Evolutionary conservation across 345 rosid species (phyloP).

Genomic region (Camelina laxa): DNA sequence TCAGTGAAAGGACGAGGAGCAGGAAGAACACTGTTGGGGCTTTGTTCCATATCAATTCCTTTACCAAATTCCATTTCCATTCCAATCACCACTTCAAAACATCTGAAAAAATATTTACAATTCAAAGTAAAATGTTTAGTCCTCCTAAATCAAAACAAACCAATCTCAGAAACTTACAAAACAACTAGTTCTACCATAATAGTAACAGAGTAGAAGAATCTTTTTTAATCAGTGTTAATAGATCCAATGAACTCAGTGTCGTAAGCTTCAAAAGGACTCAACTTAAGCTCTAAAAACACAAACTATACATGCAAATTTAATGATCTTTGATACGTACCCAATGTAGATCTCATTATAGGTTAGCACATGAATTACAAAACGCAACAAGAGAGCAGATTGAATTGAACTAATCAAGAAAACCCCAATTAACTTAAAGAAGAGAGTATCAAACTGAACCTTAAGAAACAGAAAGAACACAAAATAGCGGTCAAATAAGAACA

Average conservation of each 20-base stretch:
- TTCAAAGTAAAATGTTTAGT: slow-evolving; percentile 26
- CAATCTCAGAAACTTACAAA: background rate
- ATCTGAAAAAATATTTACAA: slow-evolving; percentile 34
- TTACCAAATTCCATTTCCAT: slow-evolving; percentile 60
- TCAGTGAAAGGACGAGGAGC: slow-evolving; percentile 50
- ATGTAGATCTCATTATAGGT: slow-evolving; percentile 34
- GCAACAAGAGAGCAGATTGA: slow-evolving; percentile 9
- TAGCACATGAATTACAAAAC: background rate
- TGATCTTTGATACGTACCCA: slow-evolving; percentile 9
- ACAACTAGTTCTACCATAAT: background rate
- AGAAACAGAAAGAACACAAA: slow-evolving; percentile 31
- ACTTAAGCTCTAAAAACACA: slow-evolving; percentile 16
- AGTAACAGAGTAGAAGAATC: slow-evolving; percentile 14
- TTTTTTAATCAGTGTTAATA: background rate
- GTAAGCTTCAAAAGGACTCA: slow-evolving; percentile 2
- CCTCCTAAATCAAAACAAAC: background rate
- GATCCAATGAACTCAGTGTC: slow-evolving; percentile 15
- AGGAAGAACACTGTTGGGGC: slow-evolving; percentile 86
- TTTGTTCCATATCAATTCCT: slow-evolving; percentile 58
- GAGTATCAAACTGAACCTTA: slow-evolving; percentile 14
- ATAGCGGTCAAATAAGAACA: slow-evolving; percentile 40
- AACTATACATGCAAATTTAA: slow-evolving; percentile 36
- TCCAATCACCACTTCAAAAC: slow-evolving; percentile 48
- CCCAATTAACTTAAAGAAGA: background rate
- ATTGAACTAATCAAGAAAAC: slow-evolving; percentile 1